Percentiles rank a stretch among this genome's conserved stretches.
Conservation (phyloP, 2,329 filamentous ascomycete genomes). For the Pyrenophora tritici-repentis region DNA sequence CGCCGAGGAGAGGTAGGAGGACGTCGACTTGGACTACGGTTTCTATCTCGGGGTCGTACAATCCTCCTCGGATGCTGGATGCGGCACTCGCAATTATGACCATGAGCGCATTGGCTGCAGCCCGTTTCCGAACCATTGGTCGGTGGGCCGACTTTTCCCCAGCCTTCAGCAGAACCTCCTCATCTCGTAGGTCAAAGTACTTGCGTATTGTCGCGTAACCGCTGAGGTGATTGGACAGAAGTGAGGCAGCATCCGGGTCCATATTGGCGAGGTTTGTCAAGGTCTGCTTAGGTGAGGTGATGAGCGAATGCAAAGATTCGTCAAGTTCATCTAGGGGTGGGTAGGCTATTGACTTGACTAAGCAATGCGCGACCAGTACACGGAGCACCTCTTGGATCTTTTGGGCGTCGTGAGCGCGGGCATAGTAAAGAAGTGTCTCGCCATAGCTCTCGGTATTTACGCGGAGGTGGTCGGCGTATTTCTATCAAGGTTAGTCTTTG, state of each 20-base stretch:
- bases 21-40: slow-evolving; percentile 89
- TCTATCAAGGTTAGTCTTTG: slow-evolving; percentile 55
- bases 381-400: slow-evolving; percentile 87
- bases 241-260: slow-evolving; percentile 79
- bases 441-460: slow-evolving; percentile 78
- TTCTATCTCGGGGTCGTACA: slow-evolving; percentile 80
- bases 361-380: slow-evolving; percentile 82
- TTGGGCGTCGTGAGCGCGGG: slow-evolving; percentile 75
- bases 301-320: slow-evolving; percentile 68
- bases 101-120: slow-evolving; percentile 74
- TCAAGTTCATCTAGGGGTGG: slow-evolving; percentile 76
- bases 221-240: slow-evolving; percentile 83
- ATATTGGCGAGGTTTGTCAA: slow-evolving; percentile 73
- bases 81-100: slow-evolving; percentile 86
- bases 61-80: slow-evolving; percentile 87
- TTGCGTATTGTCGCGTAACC: slow-evolving; percentile 89
- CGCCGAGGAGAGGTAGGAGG: slow-evolving; percentile 79
- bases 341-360: slow-evolving; percentile 82
- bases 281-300: slow-evolving; percentile 72
- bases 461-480: slow-evolving; percentile 79
- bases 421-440: slow-evolving; percentile 87
- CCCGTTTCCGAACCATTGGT: slow-evolving; percentile 66
- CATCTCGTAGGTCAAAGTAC: slow-evolving; percentile 89
- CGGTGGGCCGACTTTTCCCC: slow-evolving; percentile 50
- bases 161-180: slow-evolving; percentile 52